A percentile compares a stretch with the other conserved stretches of the same genome.
Evolutionary conservation across 306 rosid genomes (phyloP).

Genomic region (Rosa persica): DNA sequence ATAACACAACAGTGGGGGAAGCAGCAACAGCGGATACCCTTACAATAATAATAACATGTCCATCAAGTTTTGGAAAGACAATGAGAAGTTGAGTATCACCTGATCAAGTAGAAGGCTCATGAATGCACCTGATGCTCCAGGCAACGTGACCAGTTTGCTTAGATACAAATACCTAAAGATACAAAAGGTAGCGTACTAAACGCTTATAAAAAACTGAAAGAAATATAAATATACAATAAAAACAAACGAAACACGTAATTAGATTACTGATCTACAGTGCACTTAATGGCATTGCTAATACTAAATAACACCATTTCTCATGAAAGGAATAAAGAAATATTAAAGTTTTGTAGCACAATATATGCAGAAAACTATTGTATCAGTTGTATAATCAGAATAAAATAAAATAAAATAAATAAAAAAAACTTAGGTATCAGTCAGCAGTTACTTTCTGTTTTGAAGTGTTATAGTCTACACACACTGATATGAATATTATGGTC

Average conservation of each 20-base stretch:
- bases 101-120: conserved; percentile 88
- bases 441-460: background rate
- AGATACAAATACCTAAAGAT: conserved; percentile 76
- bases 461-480: background rate
- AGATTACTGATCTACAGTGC: background rate
- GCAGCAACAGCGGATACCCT: background rate
- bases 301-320: background rate
- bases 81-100: conserved; percentile 42
- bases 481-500: background rate
- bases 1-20: background rate
- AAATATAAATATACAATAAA: background rate
- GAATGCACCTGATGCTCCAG: conserved; percentile 88
- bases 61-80: background rate
- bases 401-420: background rate
- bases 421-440: background rate
- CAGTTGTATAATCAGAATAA: background rate
- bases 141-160: conserved; percentile 67
- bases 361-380: background rate
- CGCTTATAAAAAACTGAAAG: background rate
- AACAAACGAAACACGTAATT: background rate
- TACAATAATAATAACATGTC: background rate
- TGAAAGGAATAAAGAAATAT: no score
- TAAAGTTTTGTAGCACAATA: background rate
- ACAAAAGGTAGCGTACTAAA: conserved; percentile 17
- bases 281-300: background rate